A percentile compares a stretch with the other conserved stretches of the same genome.
Conservation (phyloP, 2,329 filamentous ascomycete genomes). For the Albifimbria verrucaria region DNA sequence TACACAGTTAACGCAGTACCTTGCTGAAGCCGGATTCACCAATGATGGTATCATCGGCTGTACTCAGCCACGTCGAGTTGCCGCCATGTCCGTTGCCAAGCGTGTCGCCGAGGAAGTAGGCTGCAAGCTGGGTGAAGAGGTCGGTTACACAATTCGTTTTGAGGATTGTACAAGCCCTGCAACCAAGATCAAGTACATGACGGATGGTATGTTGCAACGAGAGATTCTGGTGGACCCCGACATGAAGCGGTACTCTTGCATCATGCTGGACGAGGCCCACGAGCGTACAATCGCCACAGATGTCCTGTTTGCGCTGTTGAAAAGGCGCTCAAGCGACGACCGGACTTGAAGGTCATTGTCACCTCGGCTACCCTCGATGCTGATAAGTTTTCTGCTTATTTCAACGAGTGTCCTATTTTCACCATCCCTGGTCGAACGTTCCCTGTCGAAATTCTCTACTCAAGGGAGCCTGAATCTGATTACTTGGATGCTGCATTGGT, state of each 20-base stretch:
- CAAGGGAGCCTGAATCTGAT: conserved; percentile 89
- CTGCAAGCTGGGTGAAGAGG: conserved; percentile 83
- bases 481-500: conserved; percentile 93
- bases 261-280: conserved; percentile 98
- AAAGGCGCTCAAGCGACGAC: conserved; percentile 85
- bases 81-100: conserved; percentile 95
- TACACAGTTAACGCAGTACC: conserved; percentile 91
- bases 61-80: conserved; percentile 94
- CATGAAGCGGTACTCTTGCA: conserved; percentile 85
- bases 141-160: conserved; percentile 96
- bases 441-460: conserved; percentile 95
- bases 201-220: conserved; percentile 94
- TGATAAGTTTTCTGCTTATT: conserved; percentile 96
- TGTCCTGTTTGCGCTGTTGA: conserved; percentile 88
- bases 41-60: conserved; percentile 90
- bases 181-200: conserved; percentile 99
- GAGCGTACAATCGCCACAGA: conserved; percentile 95
- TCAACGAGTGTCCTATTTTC: conserved; percentile 94
- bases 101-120: conserved; percentile 96
- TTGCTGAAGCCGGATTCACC: conserved; percentile 88
- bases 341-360: conserved; percentile 91
- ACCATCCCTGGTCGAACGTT: conserved; percentile 93
- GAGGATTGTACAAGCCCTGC: conserved; percentile 86
- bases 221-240: conserved; percentile 93
- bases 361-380: conserved; percentile 95